These are phyloP conservation scores for Mycena olivaceomarginata DNA, from an alignment of 768 basidiomycete genomes.

Conservation along the genomic window DNA sequence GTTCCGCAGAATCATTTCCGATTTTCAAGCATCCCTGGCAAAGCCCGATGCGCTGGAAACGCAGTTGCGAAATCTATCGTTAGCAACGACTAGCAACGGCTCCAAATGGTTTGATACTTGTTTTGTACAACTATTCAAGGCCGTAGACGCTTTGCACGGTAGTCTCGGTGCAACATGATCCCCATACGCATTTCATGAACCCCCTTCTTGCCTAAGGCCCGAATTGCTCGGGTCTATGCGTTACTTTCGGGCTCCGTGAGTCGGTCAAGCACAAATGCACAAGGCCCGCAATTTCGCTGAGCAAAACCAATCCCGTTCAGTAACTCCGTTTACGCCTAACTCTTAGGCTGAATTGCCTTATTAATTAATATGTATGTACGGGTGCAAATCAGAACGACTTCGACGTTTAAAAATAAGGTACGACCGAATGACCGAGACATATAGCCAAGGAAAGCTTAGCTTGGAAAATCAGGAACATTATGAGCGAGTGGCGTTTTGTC, in stretches of 20 bases:
- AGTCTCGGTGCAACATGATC: slow-evolving; percentile 49
- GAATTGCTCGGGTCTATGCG: slow-evolving; percentile 1
- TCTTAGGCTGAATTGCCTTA: not conserved
- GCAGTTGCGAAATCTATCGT: slow-evolving; percentile 52
- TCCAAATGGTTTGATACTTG: slow-evolving; percentile 81
- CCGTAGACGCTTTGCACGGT: slow-evolving; percentile 53
- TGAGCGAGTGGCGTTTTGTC: slow-evolving; percentile 18
- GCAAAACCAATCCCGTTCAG: not conserved
- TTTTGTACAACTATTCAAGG: slow-evolving; percentile 76
- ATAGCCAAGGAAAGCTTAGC: slow-evolving; percentile 28
- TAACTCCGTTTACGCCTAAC: slow-evolving; percentile 1
- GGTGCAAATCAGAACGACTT: not conserved
- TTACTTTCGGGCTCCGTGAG: not conserved
- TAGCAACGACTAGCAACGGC: slow-evolving; percentile 57
- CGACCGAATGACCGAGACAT: not conserved
- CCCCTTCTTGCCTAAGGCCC: slow-evolving; percentile 39
- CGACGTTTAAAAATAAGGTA: not conserved
- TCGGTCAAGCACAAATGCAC: not conserved
- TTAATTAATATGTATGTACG: not conserved
- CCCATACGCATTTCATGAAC: slow-evolving; percentile 29
- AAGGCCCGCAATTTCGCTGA: not conserved
- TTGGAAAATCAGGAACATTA: not conserved
- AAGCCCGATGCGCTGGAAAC: slow-evolving; percentile 51
- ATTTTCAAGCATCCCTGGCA: slow-evolving; percentile 56
- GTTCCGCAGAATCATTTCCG: slow-evolving; percentile 59